Base-by-base conservation (phyloP, 352 stramenopile genomes). In the Pythium chondricola region DNA sequence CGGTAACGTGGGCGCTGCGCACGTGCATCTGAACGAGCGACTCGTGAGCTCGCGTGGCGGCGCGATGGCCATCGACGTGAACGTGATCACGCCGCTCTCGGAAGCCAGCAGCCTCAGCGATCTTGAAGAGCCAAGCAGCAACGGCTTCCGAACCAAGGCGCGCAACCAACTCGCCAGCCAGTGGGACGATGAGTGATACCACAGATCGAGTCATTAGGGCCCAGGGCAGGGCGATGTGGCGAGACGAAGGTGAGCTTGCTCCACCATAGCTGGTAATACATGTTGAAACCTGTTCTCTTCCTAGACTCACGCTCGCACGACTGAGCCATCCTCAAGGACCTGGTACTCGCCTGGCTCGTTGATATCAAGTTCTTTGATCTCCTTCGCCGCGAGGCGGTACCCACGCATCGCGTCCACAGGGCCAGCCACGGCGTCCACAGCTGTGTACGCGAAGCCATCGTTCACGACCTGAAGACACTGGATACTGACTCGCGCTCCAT, bases 401-500 rank as follows among this genome's bases (percentile, higher is more conserved):
- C 75, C 75, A 27, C 75, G 71, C 70, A 85, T 87, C 11, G 62
- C 52, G 26, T 76, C 62, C 8, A 87, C 61, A 1, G 73, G 57
- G 17, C 65, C 43, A 5, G 25, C 20, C 4, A 24, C 21, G 2
- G 21, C 25, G 3, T 61, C 57, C 2, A 58, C 51, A 0, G 60
- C 18, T 24, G 67, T 54, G 32, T 86, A 86, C 38, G 57, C 67
- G 8, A 70, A 70, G 7, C 74, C 74, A 41, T 52, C 61, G 44
- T 86, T 88, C 17, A 61, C 48, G 0, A 85, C 68, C 1, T 42
- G 31, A 4, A 88, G 56, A 5, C 56, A 58, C 20, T 56, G 53
- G 14, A 88, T 52, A 4, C 68, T 55, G 5, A 88, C 72, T 6
- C 40, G 60, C 7, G 71, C 77, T 1, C 72, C 77, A 8, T 56